phyloP scores from a whole-genome alignment of 2,329 filamentous ascomycete species.

The Fonsecaea erecta region DNA sequence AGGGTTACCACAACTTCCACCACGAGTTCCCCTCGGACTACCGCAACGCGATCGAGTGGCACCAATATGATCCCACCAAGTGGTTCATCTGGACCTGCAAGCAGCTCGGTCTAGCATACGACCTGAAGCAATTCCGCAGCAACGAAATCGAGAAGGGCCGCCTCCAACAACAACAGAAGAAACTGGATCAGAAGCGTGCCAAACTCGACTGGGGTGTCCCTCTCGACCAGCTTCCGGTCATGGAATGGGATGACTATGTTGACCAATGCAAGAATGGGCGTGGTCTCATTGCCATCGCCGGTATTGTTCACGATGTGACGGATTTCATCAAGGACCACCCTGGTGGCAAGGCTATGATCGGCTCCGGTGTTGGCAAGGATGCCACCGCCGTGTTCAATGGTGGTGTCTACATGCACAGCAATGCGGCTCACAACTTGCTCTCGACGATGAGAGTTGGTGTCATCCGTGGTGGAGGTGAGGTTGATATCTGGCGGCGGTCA shows the following conservation, averaged over 20 bases:
- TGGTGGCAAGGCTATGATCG: slow-evolving; percentile 87
- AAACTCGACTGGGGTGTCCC: slow-evolving; percentile 85
- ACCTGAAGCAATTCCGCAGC: slow-evolving; percentile 86
- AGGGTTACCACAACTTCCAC: slow-evolving; percentile 95
- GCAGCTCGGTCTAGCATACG: slow-evolving; percentile 79
- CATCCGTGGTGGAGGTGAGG: slow-evolving; percentile 82
- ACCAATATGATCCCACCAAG: slow-evolving; percentile 90
- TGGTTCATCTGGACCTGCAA: slow-evolving; percentile 87
- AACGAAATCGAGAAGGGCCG: slow-evolving; percentile 94
- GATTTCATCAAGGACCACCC: slow-evolving; percentile 88
- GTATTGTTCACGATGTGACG: slow-evolving; percentile 83
- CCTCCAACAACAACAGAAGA: slow-evolving; percentile 88
- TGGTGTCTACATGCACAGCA: slow-evolving; percentile 86
- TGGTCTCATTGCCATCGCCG: slow-evolving; percentile 75
- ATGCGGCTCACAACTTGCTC: slow-evolving; percentile 85
- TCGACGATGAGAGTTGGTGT: slow-evolving; percentile 88
- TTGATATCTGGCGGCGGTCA: slow-evolving; percentile 90
- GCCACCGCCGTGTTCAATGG: slow-evolving; percentile 91
- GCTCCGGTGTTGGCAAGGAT: slow-evolving; percentile 80
- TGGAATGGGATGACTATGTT: slow-evolving; percentile 86
- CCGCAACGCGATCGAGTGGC: slow-evolving; percentile 89
- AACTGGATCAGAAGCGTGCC: slow-evolving; percentile 83
- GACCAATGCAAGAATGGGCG: slow-evolving; percentile 77
- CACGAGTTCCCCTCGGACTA: slow-evolving; percentile 94
- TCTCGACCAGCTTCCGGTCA: slow-evolving; percentile 80